These are phyloP conservation scores for Cladorrhinum samala DNA, from an alignment of 495 filamentous ascomycete genomes.

Conservation along the genomic window DNA sequence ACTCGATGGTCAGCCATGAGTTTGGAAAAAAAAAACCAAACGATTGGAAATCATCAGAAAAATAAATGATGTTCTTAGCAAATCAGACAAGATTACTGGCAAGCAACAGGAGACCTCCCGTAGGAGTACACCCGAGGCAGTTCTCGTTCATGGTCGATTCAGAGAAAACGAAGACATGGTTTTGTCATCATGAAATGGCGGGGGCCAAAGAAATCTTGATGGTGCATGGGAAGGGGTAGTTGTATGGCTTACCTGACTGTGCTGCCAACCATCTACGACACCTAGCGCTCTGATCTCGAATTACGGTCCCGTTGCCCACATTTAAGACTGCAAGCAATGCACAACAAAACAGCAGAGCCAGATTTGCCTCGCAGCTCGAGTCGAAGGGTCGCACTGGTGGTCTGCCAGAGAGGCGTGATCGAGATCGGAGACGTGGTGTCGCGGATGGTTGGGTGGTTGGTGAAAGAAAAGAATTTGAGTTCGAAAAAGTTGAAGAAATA, in stretches of 20 bases:
- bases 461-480: not conserved
- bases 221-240: not conserved
- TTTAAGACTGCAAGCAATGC: not conserved
- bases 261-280: not conserved
- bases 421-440: not conserved
- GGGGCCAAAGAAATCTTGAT: constrained; percentile 1
- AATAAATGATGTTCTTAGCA: not conserved
- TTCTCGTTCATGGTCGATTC: constrained; percentile 92
- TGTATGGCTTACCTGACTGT: not conserved
- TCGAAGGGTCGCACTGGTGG: not conserved
- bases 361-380: not conserved
- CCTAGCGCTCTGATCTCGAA: not conserved
- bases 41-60: not conserved
- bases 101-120: constrained; percentile 77
- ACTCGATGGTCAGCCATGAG: constrained; percentile 9
- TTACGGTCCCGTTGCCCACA: not conserved
- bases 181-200: constrained; percentile 73
- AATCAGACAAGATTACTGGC: constrained; percentile 93
- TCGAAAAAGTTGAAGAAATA: not conserved
- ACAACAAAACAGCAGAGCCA: no score
- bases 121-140: constrained; percentile 62
- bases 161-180: constrained; percentile 85
- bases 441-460: not conserved
- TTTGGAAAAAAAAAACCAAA: no score
- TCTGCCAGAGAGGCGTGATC: not conserved